Conservation (phyloP, 495 filamentous ascomycete genomes). For the Apodospora peruviana region DNA sequence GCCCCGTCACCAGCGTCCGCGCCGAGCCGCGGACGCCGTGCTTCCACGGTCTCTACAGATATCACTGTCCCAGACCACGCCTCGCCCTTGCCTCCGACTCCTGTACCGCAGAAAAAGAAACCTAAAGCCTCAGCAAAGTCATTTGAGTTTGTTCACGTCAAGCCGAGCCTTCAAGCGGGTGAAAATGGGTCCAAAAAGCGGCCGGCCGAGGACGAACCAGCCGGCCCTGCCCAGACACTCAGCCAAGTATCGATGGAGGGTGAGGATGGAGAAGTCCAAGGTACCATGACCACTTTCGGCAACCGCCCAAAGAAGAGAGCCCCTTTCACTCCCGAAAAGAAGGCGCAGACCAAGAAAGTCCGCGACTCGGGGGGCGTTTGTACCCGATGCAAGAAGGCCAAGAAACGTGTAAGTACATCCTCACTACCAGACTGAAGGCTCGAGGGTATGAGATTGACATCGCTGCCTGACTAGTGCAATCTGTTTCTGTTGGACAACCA, state of each 20-base stretch:
- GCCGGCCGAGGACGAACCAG: constrained; percentile 3
- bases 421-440: not conserved
- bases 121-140: not conserved
- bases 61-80: not conserved
- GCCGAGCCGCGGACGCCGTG: not conserved
- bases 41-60: constrained; percentile 1
- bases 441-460: constrained; percentile 1
- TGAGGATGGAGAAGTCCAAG: constrained; percentile 13
- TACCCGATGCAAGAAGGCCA: constrained; percentile 17
- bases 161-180: constrained; percentile 1
- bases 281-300: constrained; percentile 17
- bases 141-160: constrained; percentile 17
- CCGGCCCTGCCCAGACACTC: constrained; percentile 2
- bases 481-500: constrained; percentile 11
- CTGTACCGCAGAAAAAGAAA: not conserved
- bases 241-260: constrained; percentile 6
- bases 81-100: too few species aligned
- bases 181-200: constrained; percentile 12
- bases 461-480: constrained; percentile 15
- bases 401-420: constrained; percentile 17
- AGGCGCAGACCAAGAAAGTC: constrained; percentile 12
- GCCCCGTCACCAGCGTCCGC: not conserved
- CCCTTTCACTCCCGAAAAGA: constrained; percentile 15
- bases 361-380: constrained; percentile 24
- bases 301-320: constrained; percentile 7